Conservation (phyloP, 805 yeast genomes). For the Sporopachydermia lactativora region DNA sequence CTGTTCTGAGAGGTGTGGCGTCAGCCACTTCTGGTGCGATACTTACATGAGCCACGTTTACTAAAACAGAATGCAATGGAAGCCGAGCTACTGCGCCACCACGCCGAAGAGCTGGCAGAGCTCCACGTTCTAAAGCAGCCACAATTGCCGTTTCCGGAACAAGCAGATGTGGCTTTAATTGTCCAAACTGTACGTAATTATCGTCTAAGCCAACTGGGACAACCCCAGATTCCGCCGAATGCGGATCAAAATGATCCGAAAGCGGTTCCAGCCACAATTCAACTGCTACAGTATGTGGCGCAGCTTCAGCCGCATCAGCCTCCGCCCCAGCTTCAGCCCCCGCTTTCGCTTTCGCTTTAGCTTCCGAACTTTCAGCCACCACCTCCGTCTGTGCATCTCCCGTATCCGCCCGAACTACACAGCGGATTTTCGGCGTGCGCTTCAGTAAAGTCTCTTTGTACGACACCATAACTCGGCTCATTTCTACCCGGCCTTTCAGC, state of each 20-base stretch:
- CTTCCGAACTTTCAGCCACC: background rate
- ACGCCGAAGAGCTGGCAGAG: slow-evolving; percentile 26
- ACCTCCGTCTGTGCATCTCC: background rate
- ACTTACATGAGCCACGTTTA: slow-evolving; percentile 37
- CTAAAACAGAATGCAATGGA: slow-evolving; percentile 46
- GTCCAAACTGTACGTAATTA: slow-evolving; percentile 6
- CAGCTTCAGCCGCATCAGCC: background rate
- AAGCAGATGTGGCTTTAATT: slow-evolving; percentile 12
- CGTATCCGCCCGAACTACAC: background rate
- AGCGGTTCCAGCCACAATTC: slow-evolving; percentile 21
- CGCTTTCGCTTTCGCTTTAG: too few relatives aligned
- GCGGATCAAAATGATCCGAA: slow-evolving; percentile 15
- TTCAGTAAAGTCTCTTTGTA: slow-evolving; percentile 55
- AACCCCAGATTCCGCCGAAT: slow-evolving; percentile 13
- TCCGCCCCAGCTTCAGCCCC: background rate
- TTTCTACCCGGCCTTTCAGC: slow-evolving; percentile 65
- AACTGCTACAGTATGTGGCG: slow-evolving; percentile 5
- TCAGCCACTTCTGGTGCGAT: slow-evolving; percentile 35
- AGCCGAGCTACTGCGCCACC: slow-evolving; percentile 27
- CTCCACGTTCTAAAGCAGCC: slow-evolving; percentile 17
- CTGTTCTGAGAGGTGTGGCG: slow-evolving; percentile 27
- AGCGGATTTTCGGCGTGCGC: background rate
- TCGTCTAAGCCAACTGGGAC: slow-evolving; percentile 6
- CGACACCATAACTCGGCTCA: slow-evolving; percentile 79
- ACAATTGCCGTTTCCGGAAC: slow-evolving; percentile 17